These are phyloP conservation scores for Leccinum rimulosum DNA, from an alignment of 768 basidiomycete species.

Conservation along the genomic window DNA sequence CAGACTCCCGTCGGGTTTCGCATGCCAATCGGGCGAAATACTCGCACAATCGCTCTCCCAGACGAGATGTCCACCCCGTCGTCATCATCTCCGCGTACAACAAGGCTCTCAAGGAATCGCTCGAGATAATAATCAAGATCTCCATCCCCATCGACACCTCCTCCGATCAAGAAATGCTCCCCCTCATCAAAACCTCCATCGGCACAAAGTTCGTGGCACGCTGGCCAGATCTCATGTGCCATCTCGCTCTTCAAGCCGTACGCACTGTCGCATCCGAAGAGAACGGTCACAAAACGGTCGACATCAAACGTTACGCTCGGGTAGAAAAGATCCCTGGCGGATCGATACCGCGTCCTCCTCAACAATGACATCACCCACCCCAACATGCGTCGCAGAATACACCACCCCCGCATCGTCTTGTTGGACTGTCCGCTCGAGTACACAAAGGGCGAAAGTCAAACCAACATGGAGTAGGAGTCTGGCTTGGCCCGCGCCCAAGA, in stretches of 20 bases:
- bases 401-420: conserved; percentile 83
- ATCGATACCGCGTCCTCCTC: conserved; percentile 94
- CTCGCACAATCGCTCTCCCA: conserved; percentile 92
- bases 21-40: conserved; percentile 97
- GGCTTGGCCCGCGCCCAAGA: no score
- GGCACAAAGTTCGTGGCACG: conserved; percentile 97
- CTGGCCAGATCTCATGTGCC: conserved; percentile 98
- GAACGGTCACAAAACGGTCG: conserved; percentile 80
- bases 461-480: conserved; percentile 99
- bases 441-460: conserved; percentile 98
- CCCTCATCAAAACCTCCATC: conserved; percentile 96
- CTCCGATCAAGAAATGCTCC: conserved; percentile 88
- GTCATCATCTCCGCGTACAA: conserved; percentile 99
- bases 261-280: conserved; percentile 82
- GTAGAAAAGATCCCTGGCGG: conserved; percentile 98
- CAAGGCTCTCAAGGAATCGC: conserved; percentile 89
- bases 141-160: conserved; percentile 86
- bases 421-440: conserved; percentile 97
- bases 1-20: no score
- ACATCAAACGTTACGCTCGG: conserved; percentile 96
- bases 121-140: conserved; percentile 84
- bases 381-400: conserved; percentile 90
- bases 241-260: conserved; percentile 88
- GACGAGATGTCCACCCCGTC: conserved; percentile 94
- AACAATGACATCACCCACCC: conserved; percentile 99